A percentile compares a stretch with the other conserved stretches of the same genome.
Conservation (phyloP, 225 moss, liverwort and hornwort genomes). For the Sphagnum contortum region DNA sequence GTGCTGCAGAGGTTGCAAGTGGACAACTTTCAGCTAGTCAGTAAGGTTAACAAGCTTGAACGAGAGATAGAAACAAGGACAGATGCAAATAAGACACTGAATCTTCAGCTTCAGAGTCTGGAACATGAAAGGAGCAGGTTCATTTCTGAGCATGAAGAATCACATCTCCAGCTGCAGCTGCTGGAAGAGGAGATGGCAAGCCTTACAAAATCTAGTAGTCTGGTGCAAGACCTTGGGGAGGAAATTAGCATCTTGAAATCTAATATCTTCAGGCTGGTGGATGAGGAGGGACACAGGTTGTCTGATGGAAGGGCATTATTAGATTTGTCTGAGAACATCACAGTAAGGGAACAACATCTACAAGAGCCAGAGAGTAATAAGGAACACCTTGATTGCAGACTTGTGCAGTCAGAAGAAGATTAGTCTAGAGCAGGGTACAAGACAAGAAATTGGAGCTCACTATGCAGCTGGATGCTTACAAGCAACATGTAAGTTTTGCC, state of each 20-base stretch:
- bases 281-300: neutral
- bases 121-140: conserved; percentile 18
- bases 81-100: conserved; percentile 7
- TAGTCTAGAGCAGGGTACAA: neutral
- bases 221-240: conserved; percentile 1
- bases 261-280: conserved; percentile 10
- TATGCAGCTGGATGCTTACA: neutral
- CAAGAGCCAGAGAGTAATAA: no score
- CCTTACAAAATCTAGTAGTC: conserved; percentile 14
- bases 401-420: conserved; percentile 9
- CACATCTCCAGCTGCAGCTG: neutral
- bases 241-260: conserved; percentile 6
- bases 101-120: conserved; percentile 4
- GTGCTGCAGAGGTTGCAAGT: conserved; percentile 17
- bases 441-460: conserved; percentile 9
- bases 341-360: neutral
- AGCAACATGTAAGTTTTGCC: no score
- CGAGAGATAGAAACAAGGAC: conserved; percentile 17
- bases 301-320: neutral
- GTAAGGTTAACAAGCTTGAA: conserved; percentile 16
- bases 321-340: no score
- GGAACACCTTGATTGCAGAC: neutral
- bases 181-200: conserved; percentile 18
- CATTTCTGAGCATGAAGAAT: neutral
- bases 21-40: conserved; percentile 17